A percentile compares a stretch with the other conserved stretches of the same genome.
Conservation (phyloP, 495 filamentous ascomycete genomes). For the Penicillium pancosmium region DNA sequence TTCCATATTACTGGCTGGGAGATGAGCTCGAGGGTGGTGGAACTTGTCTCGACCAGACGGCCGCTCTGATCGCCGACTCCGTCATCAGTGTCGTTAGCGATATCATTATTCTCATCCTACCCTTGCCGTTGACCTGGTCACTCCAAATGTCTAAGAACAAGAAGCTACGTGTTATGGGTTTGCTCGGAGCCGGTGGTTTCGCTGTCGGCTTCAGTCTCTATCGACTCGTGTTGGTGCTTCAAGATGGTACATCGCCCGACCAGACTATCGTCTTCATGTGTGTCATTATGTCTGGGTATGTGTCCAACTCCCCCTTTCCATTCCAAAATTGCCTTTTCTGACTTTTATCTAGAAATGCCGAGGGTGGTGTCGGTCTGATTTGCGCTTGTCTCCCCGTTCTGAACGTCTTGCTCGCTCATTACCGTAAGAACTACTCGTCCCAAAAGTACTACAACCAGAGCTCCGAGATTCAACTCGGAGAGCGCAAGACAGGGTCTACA, state of each 20-base stretch:
- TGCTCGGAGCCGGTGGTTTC: conserved; percentile 50
- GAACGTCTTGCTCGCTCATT: conserved; percentile 39
- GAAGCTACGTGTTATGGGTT: conserved; percentile 48
- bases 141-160: conserved; percentile 49
- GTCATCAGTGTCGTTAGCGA: conserved; percentile 52
- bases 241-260: conserved; percentile 34
- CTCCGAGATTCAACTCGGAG: conserved; percentile 33
- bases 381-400: conserved; percentile 49
- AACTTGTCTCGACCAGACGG: conserved; percentile 45
- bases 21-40: conserved; percentile 10
- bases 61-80: conserved; percentile 49
- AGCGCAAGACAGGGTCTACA: conserved; percentile 26
- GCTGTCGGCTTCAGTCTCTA: conserved; percentile 50
- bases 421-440: conserved; percentile 34
- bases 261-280: conserved; percentile 45
- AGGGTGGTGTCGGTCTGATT: conserved; percentile 51
- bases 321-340: neutral
- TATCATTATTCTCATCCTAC: conserved; percentile 47
- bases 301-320: neutral
- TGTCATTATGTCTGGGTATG: conserved; percentile 51
- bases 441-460: conserved; percentile 36
- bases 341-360: conserved; percentile 39
- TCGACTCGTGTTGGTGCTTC: conserved; percentile 45
- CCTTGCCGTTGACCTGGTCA: conserved; percentile 49
- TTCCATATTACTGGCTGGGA: conserved; percentile 27